phyloP scores from a whole-genome alignment of 768 basidiomycete species.

The Mycena vulgaris region DNA sequence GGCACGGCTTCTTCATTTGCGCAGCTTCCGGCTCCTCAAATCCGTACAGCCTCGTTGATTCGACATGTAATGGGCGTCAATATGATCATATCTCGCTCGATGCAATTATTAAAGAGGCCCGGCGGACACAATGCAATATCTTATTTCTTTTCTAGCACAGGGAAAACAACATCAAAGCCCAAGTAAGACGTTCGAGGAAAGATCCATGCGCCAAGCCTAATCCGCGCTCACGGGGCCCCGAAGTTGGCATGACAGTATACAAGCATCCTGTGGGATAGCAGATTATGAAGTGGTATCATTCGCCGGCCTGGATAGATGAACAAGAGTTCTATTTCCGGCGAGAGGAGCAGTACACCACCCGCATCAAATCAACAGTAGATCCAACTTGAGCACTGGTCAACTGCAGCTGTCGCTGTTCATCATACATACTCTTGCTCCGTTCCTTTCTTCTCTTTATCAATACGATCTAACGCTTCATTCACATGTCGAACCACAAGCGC shows the following conservation, averaged over 20 bases:
- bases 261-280: slow-evolving; percentile 1
- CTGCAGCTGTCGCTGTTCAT: slow-evolving; percentile 1
- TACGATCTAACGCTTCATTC: slow-evolving; percentile 1
- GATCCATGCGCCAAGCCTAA: not conserved
- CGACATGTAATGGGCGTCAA: too few relatives aligned
- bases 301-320: too few relatives aligned
- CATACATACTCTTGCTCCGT: slow-evolving; percentile 5
- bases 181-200: not conserved
- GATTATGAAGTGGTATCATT: slow-evolving; percentile 2
- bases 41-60: too few relatives aligned
- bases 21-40: too few relatives aligned
- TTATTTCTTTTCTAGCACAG: too few relatives aligned
- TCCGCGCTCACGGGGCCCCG: slow-evolving; percentile 1
- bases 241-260: slow-evolving; percentile 1
- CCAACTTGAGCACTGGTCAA: not conserved
- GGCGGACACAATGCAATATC: too few relatives aligned
- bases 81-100: too few relatives aligned
- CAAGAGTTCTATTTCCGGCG: too few relatives aligned
- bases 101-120: too few relatives aligned
- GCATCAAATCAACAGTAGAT: slow-evolving; percentile 7
- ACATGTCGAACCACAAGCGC: slow-evolving; percentile 4
- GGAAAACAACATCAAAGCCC: too few relatives aligned
- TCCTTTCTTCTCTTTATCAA: slow-evolving; percentile 6
- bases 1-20: too few relatives aligned
- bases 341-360: too few relatives aligned